Percentiles rank a stretch among this genome's conserved stretches.
Conservation (phyloP, 352 stramenopile species). For the Globisporangium apiculatum region DNA sequence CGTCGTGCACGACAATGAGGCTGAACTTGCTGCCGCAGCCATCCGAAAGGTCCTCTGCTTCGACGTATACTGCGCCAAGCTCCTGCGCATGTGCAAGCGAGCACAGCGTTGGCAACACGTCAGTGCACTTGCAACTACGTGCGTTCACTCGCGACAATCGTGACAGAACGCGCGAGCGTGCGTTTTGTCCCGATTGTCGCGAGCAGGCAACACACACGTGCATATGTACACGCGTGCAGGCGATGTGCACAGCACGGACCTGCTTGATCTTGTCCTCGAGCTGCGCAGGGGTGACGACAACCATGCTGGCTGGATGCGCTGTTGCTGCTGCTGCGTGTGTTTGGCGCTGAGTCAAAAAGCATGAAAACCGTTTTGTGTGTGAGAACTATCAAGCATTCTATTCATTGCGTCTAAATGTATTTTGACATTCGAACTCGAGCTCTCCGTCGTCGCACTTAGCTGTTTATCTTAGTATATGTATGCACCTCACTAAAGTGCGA, state of each 20-base stretch:
- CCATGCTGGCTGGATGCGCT: conserved; percentile 14
- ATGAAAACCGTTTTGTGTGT: no score
- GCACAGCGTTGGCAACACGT: neutral
- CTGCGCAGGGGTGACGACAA: conserved; percentile 42
- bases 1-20: conserved; percentile 71
- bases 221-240: no score
- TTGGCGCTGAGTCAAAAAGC: neutral
- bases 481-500: no score
- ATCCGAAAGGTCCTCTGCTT: conserved; percentile 74
- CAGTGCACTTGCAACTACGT: neutral
- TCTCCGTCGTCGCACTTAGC: no score
- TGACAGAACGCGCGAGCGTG: neutral
- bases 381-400: no score
- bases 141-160: no score
- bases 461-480: no score
- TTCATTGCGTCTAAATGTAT: no score
- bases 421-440: no score
- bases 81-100: conserved; percentile 20
- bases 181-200: no score
- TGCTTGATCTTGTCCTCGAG: conserved; percentile 49
- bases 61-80: conserved; percentile 55
- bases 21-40: conserved; percentile 82
- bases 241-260: conserved; percentile 7
- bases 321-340: neutral
- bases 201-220: neutral